Percentiles rank a stretch among this genome's conserved stretches.
phyloP scores from a whole-genome alignment of 176 grass and related monocot species.

The Tillandsia fasciculata region DNA sequence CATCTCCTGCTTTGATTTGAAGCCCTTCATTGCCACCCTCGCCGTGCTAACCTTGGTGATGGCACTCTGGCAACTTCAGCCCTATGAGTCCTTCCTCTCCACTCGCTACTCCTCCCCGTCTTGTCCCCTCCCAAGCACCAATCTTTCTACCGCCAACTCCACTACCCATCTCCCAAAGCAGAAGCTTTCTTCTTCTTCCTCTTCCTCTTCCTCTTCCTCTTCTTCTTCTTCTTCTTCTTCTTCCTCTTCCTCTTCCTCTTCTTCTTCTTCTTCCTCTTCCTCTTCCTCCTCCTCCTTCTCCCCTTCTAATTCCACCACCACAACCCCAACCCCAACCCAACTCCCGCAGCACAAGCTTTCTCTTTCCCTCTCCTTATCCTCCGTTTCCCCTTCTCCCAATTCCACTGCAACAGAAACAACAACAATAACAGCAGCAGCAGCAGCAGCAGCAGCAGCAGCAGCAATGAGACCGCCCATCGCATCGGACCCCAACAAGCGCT shows the following conservation, averaged over 20 bases:
- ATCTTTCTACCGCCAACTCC: background rate
- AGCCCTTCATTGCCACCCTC: slow-evolving; percentile 54
- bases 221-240: background rate
- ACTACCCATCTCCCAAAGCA: background rate
- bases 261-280: background rate
- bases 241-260: background rate
- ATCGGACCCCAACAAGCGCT: slow-evolving; percentile 49
- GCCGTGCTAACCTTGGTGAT: slow-evolving; percentile 61
- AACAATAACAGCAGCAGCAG: background rate
- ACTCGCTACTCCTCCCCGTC: slow-evolving; percentile 25
- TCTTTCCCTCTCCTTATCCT: background rate
- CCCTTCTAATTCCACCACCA: background rate
- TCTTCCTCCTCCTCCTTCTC: background rate
- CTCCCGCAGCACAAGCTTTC: background rate
- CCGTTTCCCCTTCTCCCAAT: background rate
- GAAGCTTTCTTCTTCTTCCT: background rate
- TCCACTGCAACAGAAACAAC: background rate
- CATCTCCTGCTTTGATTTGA: slow-evolving; percentile 65
- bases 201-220: background rate
- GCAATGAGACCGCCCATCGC: background rate
- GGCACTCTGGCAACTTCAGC: slow-evolving; percentile 79
- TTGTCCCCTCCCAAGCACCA: slow-evolving; percentile 6
- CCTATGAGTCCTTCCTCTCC: slow-evolving; percentile 47
- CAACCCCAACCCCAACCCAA: background rate
- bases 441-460: background rate